Evolutionary conservation across 164 flowering plant species (phyloP), one percentile per base, ranked within the genome.

Genomic region (Magnolia officinalis): DNA sequence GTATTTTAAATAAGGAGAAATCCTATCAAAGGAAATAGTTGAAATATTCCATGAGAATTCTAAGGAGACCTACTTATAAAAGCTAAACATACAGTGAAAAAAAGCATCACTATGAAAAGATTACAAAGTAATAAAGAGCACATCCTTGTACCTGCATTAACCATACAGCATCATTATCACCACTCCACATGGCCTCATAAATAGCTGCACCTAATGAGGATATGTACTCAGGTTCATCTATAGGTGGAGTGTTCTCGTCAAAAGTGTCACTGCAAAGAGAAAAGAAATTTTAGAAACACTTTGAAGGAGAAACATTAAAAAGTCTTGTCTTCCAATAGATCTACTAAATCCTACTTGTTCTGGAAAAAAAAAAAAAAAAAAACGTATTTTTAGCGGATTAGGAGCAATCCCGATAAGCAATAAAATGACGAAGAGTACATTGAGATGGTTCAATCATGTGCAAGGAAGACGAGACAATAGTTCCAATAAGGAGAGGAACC

Each of bases 191-290:
- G 69, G 86, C 96, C 51, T 49, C 76, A 80, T 83, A 91, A 72
- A 85, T 86, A 79, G 92, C 89, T 63, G 91, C 87, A 51, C 92
- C 96, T 78, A 91, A 79, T 68, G 90, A 84, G 72, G 94, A 87
- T 59, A 91, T 89, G 77, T 85, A 91, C 45, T 84, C 80, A 29
- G 92, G 92, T 16, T 90, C 89, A 81, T 91, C 92, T 26, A 75
- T 82, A 18, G 96, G 96, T 52, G 94, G 96, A 66, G 96, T 91
- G 79, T 91, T 91, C 86, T 91, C 94, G 79, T 91, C 96, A 81
- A 91, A 91, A 59, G 90, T 91, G 77, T 91, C 91, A 82, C 94
- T 91, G 89, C 72, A 77, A 74, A 20, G 71, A 74, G 29, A 26
- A 37, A 37, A 37, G 45, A 37, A 37, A 37, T 37, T 37, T 37